A percentile compares a stretch with the other conserved stretches of the same genome.
These are phyloP conservation scores for Synchytrium microbalum DNA, from an alignment of 371 early-diverging fungal genomes.

Conservation along the genomic window DNA sequence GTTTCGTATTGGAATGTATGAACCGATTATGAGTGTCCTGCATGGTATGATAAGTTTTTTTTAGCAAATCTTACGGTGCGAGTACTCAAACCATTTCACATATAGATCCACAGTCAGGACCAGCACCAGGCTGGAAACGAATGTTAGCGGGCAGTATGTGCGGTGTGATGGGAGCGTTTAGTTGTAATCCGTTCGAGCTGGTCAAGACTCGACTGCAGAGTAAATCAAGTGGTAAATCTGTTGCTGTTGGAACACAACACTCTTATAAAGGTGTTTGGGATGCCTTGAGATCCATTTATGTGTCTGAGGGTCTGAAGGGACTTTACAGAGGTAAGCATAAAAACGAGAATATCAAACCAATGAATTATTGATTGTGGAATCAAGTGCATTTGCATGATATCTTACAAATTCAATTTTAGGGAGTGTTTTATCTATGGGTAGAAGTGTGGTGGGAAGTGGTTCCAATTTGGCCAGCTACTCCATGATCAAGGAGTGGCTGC, in stretches of 20 bases:
- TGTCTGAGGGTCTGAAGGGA: slow-evolving; percentile 43
- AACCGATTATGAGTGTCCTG: slow-evolving; percentile 50
- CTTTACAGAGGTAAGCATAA: slow-evolving; percentile 31
- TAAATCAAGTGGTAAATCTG: not conserved
- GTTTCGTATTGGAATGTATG: slow-evolving; percentile 59
- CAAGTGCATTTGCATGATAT: no score
- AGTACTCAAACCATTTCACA: no score
- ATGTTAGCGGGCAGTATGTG: slow-evolving; percentile 59
- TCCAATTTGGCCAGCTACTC: slow-evolving; percentile 55
- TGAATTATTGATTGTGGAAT: no score
- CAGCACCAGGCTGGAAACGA: slow-evolving; percentile 60
- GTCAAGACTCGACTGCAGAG: slow-evolving; percentile 47
- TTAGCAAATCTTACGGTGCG: no score
- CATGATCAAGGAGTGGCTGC: slow-evolving; percentile 53
- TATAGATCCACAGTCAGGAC: slow-evolving; percentile 34
- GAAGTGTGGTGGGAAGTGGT: slow-evolving; percentile 54
- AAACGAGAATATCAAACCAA: no score
- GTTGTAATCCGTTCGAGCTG: slow-evolving; percentile 64
- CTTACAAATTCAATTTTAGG: slow-evolving; percentile 24
- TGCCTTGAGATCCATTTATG: slow-evolving; percentile 41
- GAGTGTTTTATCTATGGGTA: slow-evolving; percentile 47
- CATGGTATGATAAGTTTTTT: no score
- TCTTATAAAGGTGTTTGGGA: slow-evolving; percentile 48
- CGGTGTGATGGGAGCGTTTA: slow-evolving; percentile 62
- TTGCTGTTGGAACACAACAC: slow-evolving; percentile 4